phyloP scores from a whole-genome alignment of 164 flowering plant species.

The Stephania cephalantha region DNA sequence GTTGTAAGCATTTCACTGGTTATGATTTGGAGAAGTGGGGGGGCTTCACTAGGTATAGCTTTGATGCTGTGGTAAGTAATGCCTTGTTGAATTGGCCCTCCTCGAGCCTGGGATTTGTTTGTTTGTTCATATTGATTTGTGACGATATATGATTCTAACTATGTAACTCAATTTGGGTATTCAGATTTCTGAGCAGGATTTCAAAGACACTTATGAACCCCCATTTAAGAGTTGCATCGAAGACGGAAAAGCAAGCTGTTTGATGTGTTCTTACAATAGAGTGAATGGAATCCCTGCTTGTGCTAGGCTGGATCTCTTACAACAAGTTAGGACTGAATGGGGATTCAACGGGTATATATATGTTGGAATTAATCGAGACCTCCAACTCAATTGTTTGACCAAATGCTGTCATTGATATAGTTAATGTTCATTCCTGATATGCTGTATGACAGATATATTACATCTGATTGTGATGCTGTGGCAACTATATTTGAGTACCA shows the following conservation, averaged over 20 bases:
- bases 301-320: slow-evolving; percentile 53
- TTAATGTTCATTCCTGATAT: neutral
- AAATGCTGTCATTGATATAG: no score
- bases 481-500: slow-evolving; percentile 77
- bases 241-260: slow-evolving; percentile 87
- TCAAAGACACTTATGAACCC: slow-evolving; percentile 81
- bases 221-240: slow-evolving; percentile 76
- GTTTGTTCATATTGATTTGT: neutral
- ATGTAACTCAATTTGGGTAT: neutral
- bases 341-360: slow-evolving; percentile 66
- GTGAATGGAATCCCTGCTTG: slow-evolving; percentile 89
- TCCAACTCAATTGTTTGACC: neutral
- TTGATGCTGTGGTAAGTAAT: slow-evolving; percentile 76
- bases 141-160: no score
- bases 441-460: slow-evolving; percentile 53
- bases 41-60: slow-evolving; percentile 59
- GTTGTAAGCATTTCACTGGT: slow-evolving; percentile 93
- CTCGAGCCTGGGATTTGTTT: no score
- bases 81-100: neutral
- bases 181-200: slow-evolving; percentile 77
- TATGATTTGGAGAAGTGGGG: slow-evolving; percentile 93
- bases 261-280: slow-evolving; percentile 91
- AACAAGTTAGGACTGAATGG: slow-evolving; percentile 66
- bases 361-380: neutral
- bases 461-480: slow-evolving; percentile 98